A percentile compares a stretch with the other conserved stretches of the same genome.
Conservation (phyloP, 2,329 filamentous ascomycete species). For the Parastagonospora avenae region DNA sequence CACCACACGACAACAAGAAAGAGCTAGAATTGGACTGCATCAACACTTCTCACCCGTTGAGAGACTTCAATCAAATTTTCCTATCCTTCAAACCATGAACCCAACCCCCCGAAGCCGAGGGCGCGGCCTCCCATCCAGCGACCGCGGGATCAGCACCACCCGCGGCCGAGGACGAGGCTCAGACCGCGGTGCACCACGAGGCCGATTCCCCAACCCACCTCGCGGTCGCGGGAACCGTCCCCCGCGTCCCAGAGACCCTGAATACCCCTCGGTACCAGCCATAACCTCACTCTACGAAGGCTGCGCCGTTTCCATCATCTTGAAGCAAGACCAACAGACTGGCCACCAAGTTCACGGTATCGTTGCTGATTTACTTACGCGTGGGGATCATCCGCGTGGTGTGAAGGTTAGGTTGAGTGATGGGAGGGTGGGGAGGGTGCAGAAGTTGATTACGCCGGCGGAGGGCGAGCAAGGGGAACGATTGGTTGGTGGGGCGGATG, state of each 20-base stretch:
- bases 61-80: too few species aligned
- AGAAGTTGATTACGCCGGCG: conserved; percentile 57
- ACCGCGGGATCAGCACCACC: too few species aligned
- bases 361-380: conserved; percentile 71
- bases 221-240: background rate
- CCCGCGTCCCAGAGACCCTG: conserved; percentile 35
- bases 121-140: too few species aligned
- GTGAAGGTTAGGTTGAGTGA: conserved; percentile 78
- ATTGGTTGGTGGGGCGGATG: conserved; percentile 28
- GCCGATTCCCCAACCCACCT: too few species aligned
- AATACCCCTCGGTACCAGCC: conserved; percentile 27
- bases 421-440: conserved; percentile 75
- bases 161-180: too few species aligned
- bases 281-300: conserved; percentile 58
- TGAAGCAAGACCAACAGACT: conserved; percentile 77
- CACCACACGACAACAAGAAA: too few species aligned
- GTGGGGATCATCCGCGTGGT: conserved; percentile 75
- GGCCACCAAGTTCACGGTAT: conserved; percentile 71
- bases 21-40: too few species aligned
- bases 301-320: conserved; percentile 70
- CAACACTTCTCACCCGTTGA: too few species aligned
- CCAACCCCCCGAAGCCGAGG: too few species aligned
- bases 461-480: conserved; percentile 30
- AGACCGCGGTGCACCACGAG: too few species aligned
- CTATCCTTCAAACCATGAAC: too few species aligned